These are phyloP conservation scores for Cyphellophora attinorum DNA, from an alignment of 2,329 filamentous ascomycete species.

Conservation along the genomic window DNA sequence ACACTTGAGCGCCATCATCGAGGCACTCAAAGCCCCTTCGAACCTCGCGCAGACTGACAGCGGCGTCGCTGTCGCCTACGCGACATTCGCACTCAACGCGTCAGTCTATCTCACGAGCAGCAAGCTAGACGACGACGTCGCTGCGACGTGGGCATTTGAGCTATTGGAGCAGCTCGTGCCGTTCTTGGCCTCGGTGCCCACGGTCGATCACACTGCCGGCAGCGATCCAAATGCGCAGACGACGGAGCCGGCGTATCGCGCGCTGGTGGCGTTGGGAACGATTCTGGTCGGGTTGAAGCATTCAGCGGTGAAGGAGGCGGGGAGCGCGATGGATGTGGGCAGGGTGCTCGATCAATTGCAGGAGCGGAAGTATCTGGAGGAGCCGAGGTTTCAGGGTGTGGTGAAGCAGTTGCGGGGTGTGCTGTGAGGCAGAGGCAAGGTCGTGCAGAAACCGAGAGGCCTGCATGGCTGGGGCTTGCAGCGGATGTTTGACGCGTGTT, in stretches of 20 bases:
- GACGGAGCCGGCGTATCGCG: constrained; percentile 72
- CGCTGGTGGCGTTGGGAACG: constrained; percentile 75
- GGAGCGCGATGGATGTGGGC: constrained; percentile 46
- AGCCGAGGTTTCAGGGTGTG: constrained; percentile 52
- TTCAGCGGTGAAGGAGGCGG: constrained; percentile 48
- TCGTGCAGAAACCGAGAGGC: too few relatives aligned
- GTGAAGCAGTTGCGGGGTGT: constrained; percentile 45
- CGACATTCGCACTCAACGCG: constrained; percentile 77
- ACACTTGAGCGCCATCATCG: constrained; percentile 51
- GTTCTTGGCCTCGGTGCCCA: constrained; percentile 39
- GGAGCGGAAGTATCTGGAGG: constrained; percentile 40
- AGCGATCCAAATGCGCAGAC: constrained; percentile 51
- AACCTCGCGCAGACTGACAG: constrained; percentile 52
- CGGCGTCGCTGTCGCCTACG: constrained; percentile 72
- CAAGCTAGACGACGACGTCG: constrained; percentile 29
- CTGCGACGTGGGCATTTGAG: constrained; percentile 30
- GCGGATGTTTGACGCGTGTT: too few relatives aligned
- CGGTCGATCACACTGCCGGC: constrained; percentile 13
- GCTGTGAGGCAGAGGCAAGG: constrained; percentile 1
- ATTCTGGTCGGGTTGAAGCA: constrained; percentile 48
- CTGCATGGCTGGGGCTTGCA: too few relatives aligned
- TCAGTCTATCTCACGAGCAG: constrained; percentile 57
- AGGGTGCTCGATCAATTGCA: constrained; percentile 38
- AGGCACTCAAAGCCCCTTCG: constrained; percentile 54
- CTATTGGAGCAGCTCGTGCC: constrained; percentile 54